Conservation (phyloP, 2,329 filamentous ascomycete species). For the Ophiosphaerella narmari region DNA sequence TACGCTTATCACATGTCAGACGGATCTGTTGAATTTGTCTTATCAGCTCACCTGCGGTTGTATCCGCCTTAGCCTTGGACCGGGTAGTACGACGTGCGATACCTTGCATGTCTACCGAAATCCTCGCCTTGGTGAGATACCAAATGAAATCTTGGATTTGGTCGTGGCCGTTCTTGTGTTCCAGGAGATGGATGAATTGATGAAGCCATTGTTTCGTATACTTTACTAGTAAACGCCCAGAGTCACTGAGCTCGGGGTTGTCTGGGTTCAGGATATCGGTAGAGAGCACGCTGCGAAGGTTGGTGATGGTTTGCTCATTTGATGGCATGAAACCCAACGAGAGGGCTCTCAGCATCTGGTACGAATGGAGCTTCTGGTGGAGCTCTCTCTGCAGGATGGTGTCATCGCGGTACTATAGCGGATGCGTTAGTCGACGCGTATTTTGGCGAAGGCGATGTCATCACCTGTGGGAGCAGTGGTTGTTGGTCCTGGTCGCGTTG, state of each 20-base stretch:
- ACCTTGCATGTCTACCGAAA: conserved; percentile 69
- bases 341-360: conserved; percentile 86
- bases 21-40: neutral
- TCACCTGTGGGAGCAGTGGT: conserved; percentile 73
- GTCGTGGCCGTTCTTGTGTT: conserved; percentile 80
- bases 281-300: conserved; percentile 77
- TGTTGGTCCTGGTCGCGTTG: conserved; percentile 64
- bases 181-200: conserved; percentile 79
- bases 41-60: conserved; percentile 64
- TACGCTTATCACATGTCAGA: conserved; percentile 61
- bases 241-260: conserved; percentile 74
- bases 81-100: conserved; percentile 64
- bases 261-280: conserved; percentile 79
- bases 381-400: conserved; percentile 71
- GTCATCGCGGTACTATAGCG: conserved; percentile 70
- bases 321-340: conserved; percentile 89
- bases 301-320: conserved; percentile 79
- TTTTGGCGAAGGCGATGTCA: neutral
- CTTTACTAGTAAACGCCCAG: conserved; percentile 73
- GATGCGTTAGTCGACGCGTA: neutral
- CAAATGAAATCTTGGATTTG: conserved; percentile 92
- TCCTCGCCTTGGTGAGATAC: conserved; percentile 75
- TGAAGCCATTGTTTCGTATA: conserved; percentile 74
- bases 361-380: conserved; percentile 88
- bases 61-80: conserved; percentile 71